Percentiles rank a stretch among this genome's conserved stretches.
phyloP scores from a whole-genome alignment of 2,329 filamentous ascomycete species.

The Diaporthe aspalathi region DNA sequence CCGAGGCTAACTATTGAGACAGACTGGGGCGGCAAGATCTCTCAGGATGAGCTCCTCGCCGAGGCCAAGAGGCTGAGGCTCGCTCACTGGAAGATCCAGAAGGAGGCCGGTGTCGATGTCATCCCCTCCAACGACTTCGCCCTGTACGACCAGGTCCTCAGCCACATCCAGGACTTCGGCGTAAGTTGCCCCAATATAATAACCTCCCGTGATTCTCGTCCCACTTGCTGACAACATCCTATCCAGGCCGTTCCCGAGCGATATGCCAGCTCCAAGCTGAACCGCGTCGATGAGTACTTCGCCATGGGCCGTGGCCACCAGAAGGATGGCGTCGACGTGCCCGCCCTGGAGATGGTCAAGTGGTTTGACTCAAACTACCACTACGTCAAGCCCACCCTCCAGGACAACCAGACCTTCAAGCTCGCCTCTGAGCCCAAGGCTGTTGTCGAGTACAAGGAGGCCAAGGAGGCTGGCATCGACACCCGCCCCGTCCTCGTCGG shows the following conservation, averaged over 20 bases:
- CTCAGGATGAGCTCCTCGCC: constrained; percentile 86
- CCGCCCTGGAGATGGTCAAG: constrained; percentile 98
- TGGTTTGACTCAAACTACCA: constrained; percentile 99
- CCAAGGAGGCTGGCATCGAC: constrained; percentile 93
- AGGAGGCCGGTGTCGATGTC: constrained; percentile 95
- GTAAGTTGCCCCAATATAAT: constrained; percentile 64
- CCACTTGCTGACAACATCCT: constrained; percentile 37
- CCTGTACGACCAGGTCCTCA: constrained; percentile 96
- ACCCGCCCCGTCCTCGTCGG: constrained; percentile 96
- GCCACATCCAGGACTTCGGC: constrained; percentile 98
- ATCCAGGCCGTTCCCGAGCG: constrained; percentile 86
- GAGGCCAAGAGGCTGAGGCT: constrained; percentile 98
- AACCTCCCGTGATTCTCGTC: background rate
- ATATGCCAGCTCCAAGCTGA: constrained; percentile 90
- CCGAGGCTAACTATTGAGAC: constrained; percentile 39
- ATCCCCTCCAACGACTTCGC: constrained; percentile 99
- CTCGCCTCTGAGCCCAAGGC: constrained; percentile 91
- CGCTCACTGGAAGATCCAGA: constrained; percentile 99
- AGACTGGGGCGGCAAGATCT: constrained; percentile 93
- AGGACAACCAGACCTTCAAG: constrained; percentile 97
- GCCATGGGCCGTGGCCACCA: constrained; percentile 99
- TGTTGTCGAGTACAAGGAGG: constrained; percentile 93
- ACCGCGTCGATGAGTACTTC: constrained; percentile 96
- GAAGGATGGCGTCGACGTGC: constrained; percentile 92
- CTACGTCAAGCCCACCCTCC: constrained; percentile 99